Evolutionary conservation across 768 basidiomycete species (phyloP).

Genomic region (Suillus lakei): DNA sequence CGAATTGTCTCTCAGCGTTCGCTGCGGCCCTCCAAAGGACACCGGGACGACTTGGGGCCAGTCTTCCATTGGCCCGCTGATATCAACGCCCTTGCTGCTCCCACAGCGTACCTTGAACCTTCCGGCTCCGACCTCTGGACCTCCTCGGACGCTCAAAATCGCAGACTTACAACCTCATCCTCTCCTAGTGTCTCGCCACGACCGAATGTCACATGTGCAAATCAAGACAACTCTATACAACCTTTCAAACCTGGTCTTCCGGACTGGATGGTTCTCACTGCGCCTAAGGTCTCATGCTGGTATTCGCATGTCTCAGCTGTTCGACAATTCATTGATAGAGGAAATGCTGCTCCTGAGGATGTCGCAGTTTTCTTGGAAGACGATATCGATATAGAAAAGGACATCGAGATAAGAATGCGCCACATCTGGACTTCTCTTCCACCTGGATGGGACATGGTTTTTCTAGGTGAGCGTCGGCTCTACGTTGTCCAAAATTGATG

Average conservation of each 20-base stretch:
- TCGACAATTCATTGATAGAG: conserved; percentile 43
- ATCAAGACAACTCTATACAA: conserved; percentile 41
- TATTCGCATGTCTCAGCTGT: conserved; percentile 66
- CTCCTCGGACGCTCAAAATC: too few species aligned
- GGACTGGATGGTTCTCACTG: conserved; percentile 56
- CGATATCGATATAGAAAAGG: conserved; percentile 77
- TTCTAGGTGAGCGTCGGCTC: conserved; percentile 53
- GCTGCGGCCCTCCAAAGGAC: conserved; percentile 11
- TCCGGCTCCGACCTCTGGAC: conserved; percentile 29
- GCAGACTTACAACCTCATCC: background rate
- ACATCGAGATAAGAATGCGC: conserved; percentile 49
- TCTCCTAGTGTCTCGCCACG: conserved; percentile 17
- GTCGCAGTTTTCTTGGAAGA: conserved; percentile 72
- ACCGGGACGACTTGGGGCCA: conserved; percentile 5
- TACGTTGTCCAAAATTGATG: conserved; percentile 1
- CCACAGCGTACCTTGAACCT: conserved; percentile 8
- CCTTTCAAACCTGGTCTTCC: conserved; percentile 43
- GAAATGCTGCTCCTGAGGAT: conserved; percentile 29
- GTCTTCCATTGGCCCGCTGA: conserved; percentile 44
- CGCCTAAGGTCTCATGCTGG: conserved; percentile 72
- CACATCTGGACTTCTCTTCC: conserved; percentile 70
- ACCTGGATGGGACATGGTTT: conserved; percentile 71
- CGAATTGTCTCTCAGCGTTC: conserved; percentile 44
- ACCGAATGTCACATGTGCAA: conserved; percentile 46
- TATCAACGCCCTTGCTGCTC: conserved; percentile 32